Base-by-base conservation (phyloP, 2,329 filamentous ascomycete species). In the Huntiella savannae region DNA sequence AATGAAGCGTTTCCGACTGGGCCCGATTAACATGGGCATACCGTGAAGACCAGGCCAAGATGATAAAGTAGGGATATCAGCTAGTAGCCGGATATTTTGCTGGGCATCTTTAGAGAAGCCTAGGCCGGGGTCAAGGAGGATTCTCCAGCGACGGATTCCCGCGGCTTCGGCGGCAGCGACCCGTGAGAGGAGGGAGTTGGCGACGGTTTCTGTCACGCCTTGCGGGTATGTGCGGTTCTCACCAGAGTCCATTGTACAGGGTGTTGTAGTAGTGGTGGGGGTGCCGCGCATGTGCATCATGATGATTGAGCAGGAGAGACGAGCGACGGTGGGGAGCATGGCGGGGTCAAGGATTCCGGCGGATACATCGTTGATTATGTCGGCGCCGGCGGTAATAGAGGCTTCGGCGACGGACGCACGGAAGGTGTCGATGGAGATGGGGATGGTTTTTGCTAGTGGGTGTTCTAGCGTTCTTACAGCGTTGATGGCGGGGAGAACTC, bases 311-410 rank as follows among this genome's bases (percentile, higher is more conserved):
- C 79, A 84, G 33, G 82, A 79, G 0, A 91, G 70, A 4, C 71
- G 67, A 0, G 83, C 88, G 51, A 88, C 79, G 0, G 82, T 86
- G 11, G 76, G 56, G 1, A 98, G 72, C 86, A 98, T 96, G 1
- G 71, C 69, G 0, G 73, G 64, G 58, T 96, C 91, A 43, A 94
- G 67, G 3, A 68, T 58, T 3, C 91, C 91, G 1, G 80, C 85
- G 0, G 85, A 92, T 33, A 98, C 78, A 60, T 98, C 91, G 63
- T 98, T 98, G 63, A 98, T 76, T 52, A 98, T 82, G 58, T 95
- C 79, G 5, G 87, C 88, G 43, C 91, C 91, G 4, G 79, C 82
- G 19, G 67, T 63, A 48, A 91, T 69, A 13, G 85, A 83, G 15
- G 75, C 75, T 54, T 78, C 73, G 2, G 88, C 91, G 1, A 98